Conservation (phyloP, 257 asterid genomes). For the Solanum sejunctum region DNA sequence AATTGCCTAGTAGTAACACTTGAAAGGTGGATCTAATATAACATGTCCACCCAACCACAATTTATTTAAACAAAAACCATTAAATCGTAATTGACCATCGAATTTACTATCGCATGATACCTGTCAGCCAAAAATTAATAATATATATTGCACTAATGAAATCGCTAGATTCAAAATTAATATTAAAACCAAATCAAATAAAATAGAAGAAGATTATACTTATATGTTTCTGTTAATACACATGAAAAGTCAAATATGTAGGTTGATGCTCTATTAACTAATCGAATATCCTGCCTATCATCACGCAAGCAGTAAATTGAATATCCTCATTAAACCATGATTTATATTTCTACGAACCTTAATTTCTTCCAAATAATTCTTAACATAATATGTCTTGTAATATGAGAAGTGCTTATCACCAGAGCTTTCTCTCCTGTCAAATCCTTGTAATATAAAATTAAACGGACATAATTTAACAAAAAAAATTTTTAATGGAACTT, state of each 20-base stretch:
- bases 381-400: too few species aligned
- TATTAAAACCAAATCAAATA: not conserved
- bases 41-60: not conserved
- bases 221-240: not conserved
- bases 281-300: not conserved
- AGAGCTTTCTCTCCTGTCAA: too few species aligned
- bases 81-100: not conserved
- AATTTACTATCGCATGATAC: not conserved
- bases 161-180: not conserved
- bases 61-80: not conserved
- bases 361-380: not conserved
- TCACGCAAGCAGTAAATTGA: not conserved
- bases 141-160: not conserved
- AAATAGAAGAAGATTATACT: not conserved
- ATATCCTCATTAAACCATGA: not conserved
- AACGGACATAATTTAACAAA: too few species aligned
- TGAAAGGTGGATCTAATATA: not conserved
- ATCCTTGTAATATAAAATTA: too few species aligned
- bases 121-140: not conserved
- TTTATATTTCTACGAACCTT: not conserved
- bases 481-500: too few species aligned
- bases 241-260: not conserved
- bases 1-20: not conserved
- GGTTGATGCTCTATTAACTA: not conserved
- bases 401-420: too few species aligned